phyloP scores from a whole-genome alignment of 2,329 filamentous ascomycete genomes.

The Exophiala aquamarina region DNA sequence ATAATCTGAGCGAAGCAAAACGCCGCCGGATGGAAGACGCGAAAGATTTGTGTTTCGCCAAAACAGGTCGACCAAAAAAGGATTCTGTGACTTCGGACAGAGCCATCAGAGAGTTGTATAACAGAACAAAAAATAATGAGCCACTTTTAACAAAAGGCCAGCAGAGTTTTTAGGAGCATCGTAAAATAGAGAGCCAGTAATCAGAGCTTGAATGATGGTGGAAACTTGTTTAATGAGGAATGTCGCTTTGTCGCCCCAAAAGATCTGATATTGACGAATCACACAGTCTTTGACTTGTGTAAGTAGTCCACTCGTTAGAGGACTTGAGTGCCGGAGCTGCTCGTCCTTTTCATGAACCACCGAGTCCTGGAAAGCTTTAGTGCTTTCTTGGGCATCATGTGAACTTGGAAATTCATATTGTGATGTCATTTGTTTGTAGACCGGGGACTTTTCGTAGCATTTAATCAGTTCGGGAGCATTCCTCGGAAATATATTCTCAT shows the following conservation, averaged over 20 bases:
- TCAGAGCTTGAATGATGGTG: slow-evolving; percentile 64
- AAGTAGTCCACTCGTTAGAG: slow-evolving; percentile 55
- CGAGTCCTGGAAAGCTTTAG: slow-evolving; percentile 54
- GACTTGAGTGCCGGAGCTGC: slow-evolving; percentile 52
- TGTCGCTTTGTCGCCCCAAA: slow-evolving; percentile 65
- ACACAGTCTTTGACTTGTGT: slow-evolving; percentile 58
- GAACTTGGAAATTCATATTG: slow-evolving; percentile 60
- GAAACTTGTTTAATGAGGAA: slow-evolving; percentile 66
- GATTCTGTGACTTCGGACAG: slow-evolving; percentile 61
- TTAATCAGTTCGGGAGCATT: slow-evolving; percentile 46
- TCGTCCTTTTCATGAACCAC: slow-evolving; percentile 58
- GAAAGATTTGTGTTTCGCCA: slow-evolving; percentile 70
- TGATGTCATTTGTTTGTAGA: slow-evolving; percentile 51
- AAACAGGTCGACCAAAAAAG: slow-evolving; percentile 62
- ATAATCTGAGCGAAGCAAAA: slow-evolving; percentile 60
- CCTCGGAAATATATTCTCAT: slow-evolving; percentile 45
- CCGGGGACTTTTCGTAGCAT: slow-evolving; percentile 54
- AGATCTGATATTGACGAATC: slow-evolving; percentile 62
- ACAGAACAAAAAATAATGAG: slow-evolving; percentile 61
- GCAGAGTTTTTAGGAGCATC: slow-evolving; percentile 52
- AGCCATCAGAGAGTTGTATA: slow-evolving; percentile 64
- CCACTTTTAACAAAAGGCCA: slow-evolving; percentile 62
- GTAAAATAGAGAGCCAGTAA: slow-evolving; percentile 54
- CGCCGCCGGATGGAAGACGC: slow-evolving; percentile 65
- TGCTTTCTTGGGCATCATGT: slow-evolving; percentile 49